These are phyloP conservation scores for Paecilomyces dactylethromorphus DNA, from an alignment of 2,329 filamentous ascomycete species.

Conservation along the genomic window DNA sequence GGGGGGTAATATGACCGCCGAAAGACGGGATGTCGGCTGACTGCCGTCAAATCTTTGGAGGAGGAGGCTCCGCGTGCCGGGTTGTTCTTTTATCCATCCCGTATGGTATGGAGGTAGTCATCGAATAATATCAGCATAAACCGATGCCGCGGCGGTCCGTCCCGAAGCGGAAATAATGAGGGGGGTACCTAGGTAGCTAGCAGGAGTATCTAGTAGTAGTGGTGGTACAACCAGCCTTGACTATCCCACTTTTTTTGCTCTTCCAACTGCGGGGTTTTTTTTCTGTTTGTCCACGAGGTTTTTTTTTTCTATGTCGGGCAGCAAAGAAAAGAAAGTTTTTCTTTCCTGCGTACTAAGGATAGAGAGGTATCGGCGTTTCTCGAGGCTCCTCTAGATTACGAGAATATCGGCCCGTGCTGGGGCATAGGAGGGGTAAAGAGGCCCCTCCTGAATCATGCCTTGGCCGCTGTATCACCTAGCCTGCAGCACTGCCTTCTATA, in stretches of 20 bases:
- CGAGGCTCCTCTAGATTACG: neutral
- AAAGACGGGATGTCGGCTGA: neutral
- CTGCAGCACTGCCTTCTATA: neutral
- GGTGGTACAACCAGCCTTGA: neutral
- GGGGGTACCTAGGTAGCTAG: too few species aligned
- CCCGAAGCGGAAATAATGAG: neutral
- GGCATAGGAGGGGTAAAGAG: neutral
- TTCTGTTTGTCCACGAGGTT: neutral
- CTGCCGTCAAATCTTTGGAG: neutral
- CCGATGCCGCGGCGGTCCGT: neutral
- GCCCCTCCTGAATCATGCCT: neutral
- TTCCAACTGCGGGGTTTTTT: neutral
- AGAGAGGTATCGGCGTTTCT: neutral
- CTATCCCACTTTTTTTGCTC: neutral
- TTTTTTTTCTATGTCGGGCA: neutral
- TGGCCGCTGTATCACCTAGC: neutral
- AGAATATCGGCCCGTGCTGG: neutral
- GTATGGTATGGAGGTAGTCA: neutral
- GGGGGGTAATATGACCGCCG: neutral
- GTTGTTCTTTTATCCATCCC: neutral
- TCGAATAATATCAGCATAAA: neutral
- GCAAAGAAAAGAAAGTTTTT: neutral
- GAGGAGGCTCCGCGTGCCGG: neutral
- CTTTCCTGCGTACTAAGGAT: neutral
- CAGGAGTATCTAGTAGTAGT: neutral